phyloP scores from a whole-genome alignment of 768 basidiomycete species.

The Collybiopsis luxurians region DNA sequence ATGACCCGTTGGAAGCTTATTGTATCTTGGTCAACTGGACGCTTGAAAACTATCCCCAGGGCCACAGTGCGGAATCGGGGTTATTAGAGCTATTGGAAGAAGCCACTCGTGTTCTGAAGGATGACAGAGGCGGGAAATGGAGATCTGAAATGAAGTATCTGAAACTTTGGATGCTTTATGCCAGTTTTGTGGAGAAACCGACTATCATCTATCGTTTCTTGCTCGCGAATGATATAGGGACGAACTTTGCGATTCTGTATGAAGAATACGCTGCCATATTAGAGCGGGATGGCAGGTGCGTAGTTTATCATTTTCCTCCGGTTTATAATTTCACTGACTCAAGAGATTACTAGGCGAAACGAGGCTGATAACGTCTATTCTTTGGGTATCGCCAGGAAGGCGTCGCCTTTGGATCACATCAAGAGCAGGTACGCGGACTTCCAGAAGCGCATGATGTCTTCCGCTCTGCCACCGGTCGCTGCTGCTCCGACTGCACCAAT shows the following conservation, averaged over 20 bases:
- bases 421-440: slow-evolving; percentile 80
- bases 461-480: slow-evolving; percentile 33
- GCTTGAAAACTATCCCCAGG: slow-evolving; percentile 91
- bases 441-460: slow-evolving; percentile 85
- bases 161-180: slow-evolving; percentile 93
- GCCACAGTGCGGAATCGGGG: slow-evolving; percentile 84
- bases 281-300: slow-evolving; percentile 79
- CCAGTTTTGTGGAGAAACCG: slow-evolving; percentile 87
- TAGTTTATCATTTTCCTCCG: slow-evolving; percentile 5
- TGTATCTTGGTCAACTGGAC: slow-evolving; percentile 88
- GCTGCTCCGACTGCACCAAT: slow-evolving; percentile 32
- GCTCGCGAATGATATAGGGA: slow-evolving; percentile 88
- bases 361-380: slow-evolving; percentile 89
- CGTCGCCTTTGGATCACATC: slow-evolving; percentile 77
- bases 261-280: slow-evolving; percentile 88
- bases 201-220: slow-evolving; percentile 87
- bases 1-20: slow-evolving; percentile 85
- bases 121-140: slow-evolving; percentile 72
- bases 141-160: slow-evolving; percentile 81
- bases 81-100: slow-evolving; percentile 92
- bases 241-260: slow-evolving; percentile 75
- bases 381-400: slow-evolving; percentile 86
- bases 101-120: slow-evolving; percentile 82
- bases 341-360: slow-evolving; percentile 50
- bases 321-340: slow-evolving; percentile 3